phyloP scores from a whole-genome alignment of 306 rosid species.

The Vigna trinervia region DNA sequence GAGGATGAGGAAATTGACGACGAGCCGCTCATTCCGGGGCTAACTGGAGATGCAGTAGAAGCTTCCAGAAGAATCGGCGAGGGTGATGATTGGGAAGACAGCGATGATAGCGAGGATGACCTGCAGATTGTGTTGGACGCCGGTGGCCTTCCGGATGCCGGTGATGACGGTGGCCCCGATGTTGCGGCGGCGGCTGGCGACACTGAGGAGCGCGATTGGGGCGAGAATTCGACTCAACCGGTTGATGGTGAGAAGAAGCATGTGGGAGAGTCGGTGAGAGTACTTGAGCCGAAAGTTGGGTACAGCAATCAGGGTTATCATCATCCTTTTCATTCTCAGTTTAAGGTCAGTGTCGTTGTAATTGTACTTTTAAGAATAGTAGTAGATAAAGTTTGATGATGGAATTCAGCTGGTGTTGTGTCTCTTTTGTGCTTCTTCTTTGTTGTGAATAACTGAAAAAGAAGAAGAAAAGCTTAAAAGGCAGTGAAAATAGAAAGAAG shows the following conservation, averaged over 20 bases:
- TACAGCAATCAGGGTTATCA: background rate
- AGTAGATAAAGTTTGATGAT: background rate
- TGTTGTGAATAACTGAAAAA: background rate
- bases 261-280: background rate
- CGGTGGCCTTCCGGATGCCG: background rate
- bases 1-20: background rate
- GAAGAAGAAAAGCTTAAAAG: background rate
- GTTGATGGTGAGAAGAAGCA: background rate
- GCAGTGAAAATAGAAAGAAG: background rate
- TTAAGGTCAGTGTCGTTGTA: background rate
- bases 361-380: background rate
- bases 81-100: background rate
- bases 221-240: background rate
- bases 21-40: background rate
- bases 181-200: background rate
- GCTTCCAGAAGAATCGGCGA: background rate
- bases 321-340: slow-evolving; percentile 1
- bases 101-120: background rate
- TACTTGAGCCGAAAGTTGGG: background rate
- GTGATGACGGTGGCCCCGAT: background rate
- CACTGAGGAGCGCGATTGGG: background rate
- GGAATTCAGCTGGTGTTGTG: background rate
- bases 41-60: background rate
- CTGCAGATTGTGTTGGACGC: background rate
- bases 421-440: background rate